Conservation (phyloP, 2,329 filamentous ascomycete species). For the Diplodia scrobiculata region DNA sequence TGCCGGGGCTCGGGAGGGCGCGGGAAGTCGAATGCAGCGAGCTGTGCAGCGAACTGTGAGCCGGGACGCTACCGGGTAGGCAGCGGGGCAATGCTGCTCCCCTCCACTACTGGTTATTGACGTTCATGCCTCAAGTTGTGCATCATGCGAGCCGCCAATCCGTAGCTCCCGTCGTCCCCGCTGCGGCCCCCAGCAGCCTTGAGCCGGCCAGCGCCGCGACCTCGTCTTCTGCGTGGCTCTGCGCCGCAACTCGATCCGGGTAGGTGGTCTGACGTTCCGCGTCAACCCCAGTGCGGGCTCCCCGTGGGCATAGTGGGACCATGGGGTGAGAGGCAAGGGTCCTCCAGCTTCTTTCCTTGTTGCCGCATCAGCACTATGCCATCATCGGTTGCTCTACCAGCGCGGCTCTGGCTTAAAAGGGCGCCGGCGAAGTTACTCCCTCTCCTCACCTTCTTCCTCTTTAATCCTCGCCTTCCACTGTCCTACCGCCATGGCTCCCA, state of each 20-base stretch:
- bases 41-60: not conserved
- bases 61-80: not conserved
- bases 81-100: not conserved
- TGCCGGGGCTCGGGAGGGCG: not conserved
- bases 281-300: constrained; percentile 14
- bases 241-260: constrained; percentile 17
- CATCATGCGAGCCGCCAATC: not conserved
- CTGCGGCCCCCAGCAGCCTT: not conserved
- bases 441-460: not conserved
- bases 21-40: constrained; percentile 6
- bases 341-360: not conserved
- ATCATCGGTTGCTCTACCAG: constrained; percentile 8
- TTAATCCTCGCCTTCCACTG: not conserved
- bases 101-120: too few relatives aligned
- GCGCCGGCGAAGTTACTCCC: not conserved
- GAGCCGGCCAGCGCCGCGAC: constrained; percentile 5
- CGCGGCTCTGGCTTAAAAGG: constrained; percentile 7
- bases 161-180: not conserved
- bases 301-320: constrained; percentile 16
- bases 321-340: constrained; percentile 21
- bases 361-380: constrained; percentile 9
- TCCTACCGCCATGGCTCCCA: constrained; percentile 3
- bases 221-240: not conserved
- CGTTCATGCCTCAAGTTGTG: constrained; percentile 7
- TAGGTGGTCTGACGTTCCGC: constrained; percentile 17